phyloP scores from a whole-genome alignment of 1,284 basidiomycete species.

The Clitocybe nebularis region DNA sequence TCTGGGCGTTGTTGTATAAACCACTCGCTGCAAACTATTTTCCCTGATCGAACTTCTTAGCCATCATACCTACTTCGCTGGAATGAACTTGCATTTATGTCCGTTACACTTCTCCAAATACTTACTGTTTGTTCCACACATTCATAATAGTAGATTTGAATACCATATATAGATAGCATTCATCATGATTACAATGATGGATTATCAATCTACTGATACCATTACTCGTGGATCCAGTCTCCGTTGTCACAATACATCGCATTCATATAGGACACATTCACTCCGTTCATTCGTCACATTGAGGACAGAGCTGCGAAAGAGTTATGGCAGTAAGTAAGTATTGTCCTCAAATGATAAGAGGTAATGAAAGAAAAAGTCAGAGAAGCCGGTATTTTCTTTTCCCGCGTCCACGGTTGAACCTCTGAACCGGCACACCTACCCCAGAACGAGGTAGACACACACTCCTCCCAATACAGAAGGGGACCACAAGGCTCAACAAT shows the following conservation, averaged over 20 bases:
- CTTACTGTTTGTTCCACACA: too few relatives aligned
- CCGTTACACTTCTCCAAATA: too few relatives aligned
- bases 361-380: conserved; percentile 40
- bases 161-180: too few relatives aligned
- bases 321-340: conserved; percentile 1
- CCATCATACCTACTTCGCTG: neutral
- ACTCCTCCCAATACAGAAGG: conserved; percentile 34
- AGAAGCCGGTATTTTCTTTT: conserved; percentile 70
- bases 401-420: conserved; percentile 33
- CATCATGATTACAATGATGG: too few relatives aligned
- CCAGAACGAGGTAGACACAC: conserved; percentile 47
- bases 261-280: too few relatives aligned
- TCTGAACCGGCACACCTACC: conserved; percentile 33
- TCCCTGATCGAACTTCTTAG: neutral
- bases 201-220: too few relatives aligned
- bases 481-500: conserved; percentile 27
- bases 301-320: neutral
- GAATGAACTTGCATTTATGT: too few relatives aligned
- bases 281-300: too few relatives aligned
- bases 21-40: neutral
- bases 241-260: too few relatives aligned
- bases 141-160: too few relatives aligned
- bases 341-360: neutral
- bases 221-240: too few relatives aligned
- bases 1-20: neutral